phyloP scores from a whole-genome alignment of 1,139 yeast genomes.

The Saccharomyces hybrid region DNA sequence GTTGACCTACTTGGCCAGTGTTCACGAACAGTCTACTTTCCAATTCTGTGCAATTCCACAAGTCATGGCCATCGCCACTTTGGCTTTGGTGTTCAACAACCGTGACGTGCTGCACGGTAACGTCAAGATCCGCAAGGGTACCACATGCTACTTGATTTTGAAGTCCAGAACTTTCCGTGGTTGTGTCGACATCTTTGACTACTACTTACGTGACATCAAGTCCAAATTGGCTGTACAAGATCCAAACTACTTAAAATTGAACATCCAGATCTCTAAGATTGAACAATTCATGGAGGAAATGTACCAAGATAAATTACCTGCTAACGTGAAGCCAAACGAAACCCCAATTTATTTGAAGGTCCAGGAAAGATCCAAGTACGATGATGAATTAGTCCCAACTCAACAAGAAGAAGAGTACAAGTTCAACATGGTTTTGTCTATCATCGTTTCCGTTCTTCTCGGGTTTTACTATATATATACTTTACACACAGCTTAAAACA shows the following conservation, averaged over 20 bases:
- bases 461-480: slow-evolving; percentile 2
- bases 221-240: slow-evolving; percentile 70
- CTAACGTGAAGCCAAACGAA: slow-evolving; percentile 36
- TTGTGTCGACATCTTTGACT: slow-evolving; percentile 66
- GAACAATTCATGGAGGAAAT: slow-evolving; percentile 76
- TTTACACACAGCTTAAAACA: not conserved
- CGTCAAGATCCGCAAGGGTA: slow-evolving; percentile 90
- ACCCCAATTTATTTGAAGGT: slow-evolving; percentile 37
- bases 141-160: slow-evolving; percentile 70
- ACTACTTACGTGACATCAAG: slow-evolving; percentile 69
- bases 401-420: slow-evolving; percentile 28
- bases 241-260: slow-evolving; percentile 80
- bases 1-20: slow-evolving; percentile 64
- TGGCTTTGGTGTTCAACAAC: slow-evolving; percentile 80
- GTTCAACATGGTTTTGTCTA: slow-evolving; percentile 14
- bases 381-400: slow-evolving; percentile 22
- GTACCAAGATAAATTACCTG: slow-evolving; percentile 51
- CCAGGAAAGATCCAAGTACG: slow-evolving; percentile 29
- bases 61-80: slow-evolving; percentile 95
- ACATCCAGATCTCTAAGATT: slow-evolving; percentile 77
- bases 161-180: slow-evolving; percentile 68
- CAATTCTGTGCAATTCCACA: slow-evolving; percentile 96
- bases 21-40: slow-evolving; percentile 76
- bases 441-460: slow-evolving; percentile 1
- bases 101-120: slow-evolving; percentile 59